Base-by-base conservation (phyloP, 1,139 yeast genomes). In the Arxiozyma heterogenica region DNA sequence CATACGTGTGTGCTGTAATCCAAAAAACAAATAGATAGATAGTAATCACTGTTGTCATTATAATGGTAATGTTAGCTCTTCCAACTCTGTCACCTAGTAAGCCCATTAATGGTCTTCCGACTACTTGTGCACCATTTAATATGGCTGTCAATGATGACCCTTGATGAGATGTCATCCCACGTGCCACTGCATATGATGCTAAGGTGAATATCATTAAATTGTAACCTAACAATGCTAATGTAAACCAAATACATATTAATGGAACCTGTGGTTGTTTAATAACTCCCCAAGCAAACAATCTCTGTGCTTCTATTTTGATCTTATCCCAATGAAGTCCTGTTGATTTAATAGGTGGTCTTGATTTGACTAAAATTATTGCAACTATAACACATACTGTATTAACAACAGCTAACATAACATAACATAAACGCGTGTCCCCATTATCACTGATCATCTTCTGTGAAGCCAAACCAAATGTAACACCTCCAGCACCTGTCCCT, bases 91-190 rank as follows among this genome's bases (percentile, higher is more conserved):
- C 93, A 27, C 83, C 83, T 9, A 77, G 43, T 5, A 72, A 55
- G 0, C 94, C 93, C 65, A 83, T 72, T 1, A 70, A 38, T 0
- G 91, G 91, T 59, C 94, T 73, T 0, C 93, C 93, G 17, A 84
- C 58, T 1, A 76, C 69, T 65, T 84, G 90, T 1, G 83, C 83
- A 5, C 80, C 82, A 64, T 81, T 83, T 61, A 84, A 70, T 7
- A 83, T 67, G 0, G 89, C 83, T 3, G 88, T 81, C 27, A 84
- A 69, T 25, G 73, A 69, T 2, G 89, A 76, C 3, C 84, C 87
- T 59, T 84, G 83, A 21, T 73, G 65, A 23, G 75, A 65, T 7
- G 80, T 61, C 44, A 84, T 68, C 0, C 90, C 90, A 30, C 82
- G 73, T 22, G 84, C 73, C 1, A 79, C 73, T 20, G 84, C 84